Percentiles rank a stretch among this genome's conserved stretches.
Evolutionary conservation across 257 asterid species (phyloP).

Genomic region (Jacaranda copaia): DNA sequence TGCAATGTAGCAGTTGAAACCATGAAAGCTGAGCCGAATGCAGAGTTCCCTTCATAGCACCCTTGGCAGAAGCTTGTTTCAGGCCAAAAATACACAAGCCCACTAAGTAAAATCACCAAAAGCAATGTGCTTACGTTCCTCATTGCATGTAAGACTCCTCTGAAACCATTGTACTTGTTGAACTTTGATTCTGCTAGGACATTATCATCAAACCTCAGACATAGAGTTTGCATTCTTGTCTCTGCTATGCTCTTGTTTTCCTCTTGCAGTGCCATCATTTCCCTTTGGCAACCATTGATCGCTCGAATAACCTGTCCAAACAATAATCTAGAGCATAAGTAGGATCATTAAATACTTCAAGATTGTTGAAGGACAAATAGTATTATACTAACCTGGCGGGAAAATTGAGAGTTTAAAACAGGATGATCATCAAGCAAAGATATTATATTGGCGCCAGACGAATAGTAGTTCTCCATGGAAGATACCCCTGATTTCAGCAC

Average conservation of each 20-base stretch:
- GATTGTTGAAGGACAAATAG: not conserved
- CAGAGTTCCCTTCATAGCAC: slow-evolving; percentile 45
- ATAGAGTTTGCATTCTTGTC: slow-evolving; percentile 51
- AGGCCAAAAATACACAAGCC: slow-evolving; percentile 63
- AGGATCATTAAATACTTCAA: too few relatives aligned
- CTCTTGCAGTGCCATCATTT: slow-evolving; percentile 56
- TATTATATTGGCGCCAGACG: slow-evolving; percentile 48
- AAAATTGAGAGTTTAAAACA: slow-evolving; percentile 56
- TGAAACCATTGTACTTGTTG: slow-evolving; percentile 62
- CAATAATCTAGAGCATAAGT: too few relatives aligned
- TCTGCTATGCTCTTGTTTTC: slow-evolving; percentile 59
- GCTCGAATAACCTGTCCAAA: slow-evolving; percentile 54
- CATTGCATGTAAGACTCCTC: slow-evolving; percentile 68
- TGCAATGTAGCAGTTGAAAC: slow-evolving; percentile 61
- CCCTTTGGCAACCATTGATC: slow-evolving; percentile 58
- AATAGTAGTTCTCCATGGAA: slow-evolving; percentile 60
- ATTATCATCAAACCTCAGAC: slow-evolving; percentile 50
- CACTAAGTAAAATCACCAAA: slow-evolving; percentile 55
- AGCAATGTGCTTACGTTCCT: slow-evolving; percentile 64
- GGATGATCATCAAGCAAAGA: slow-evolving; percentile 53
- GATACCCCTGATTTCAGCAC: slow-evolving; percentile 64
- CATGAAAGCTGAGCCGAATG: slow-evolving; percentile 52
- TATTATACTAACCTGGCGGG: slow-evolving; percentile 66
- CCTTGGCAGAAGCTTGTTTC: slow-evolving; percentile 50
- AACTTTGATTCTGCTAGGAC: slow-evolving; percentile 56